Conservation (phyloP, 495 filamentous ascomycete genomes). For the Viridothelium virens region DNA sequence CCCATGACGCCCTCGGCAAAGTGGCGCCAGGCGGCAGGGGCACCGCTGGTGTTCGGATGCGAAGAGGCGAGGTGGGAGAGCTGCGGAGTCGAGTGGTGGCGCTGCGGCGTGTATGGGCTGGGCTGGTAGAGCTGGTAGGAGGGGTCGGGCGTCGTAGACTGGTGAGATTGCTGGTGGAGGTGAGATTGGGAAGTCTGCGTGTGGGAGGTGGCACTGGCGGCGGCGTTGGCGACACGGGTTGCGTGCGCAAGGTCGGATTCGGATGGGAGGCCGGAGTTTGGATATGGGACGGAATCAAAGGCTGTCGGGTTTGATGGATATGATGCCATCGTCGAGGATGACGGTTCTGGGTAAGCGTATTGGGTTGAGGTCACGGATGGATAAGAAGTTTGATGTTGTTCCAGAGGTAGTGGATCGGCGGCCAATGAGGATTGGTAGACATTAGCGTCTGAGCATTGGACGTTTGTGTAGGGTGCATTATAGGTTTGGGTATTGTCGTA, state of each 20-base stretch:
- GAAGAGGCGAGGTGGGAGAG: not conserved
- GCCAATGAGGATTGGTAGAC: not conserved
- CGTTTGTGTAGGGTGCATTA: slow-evolving; percentile 1
- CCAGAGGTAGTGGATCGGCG: not conserved
- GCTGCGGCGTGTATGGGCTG: not conserved
- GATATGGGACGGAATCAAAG: not conserved
- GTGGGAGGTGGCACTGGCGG: slow-evolving; percentile 2
- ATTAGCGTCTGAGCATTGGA: slow-evolving; percentile 6
- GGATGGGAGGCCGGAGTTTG: slow-evolving; percentile 5
- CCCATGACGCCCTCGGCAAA: slow-evolving; percentile 5
- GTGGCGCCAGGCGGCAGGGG: slow-evolving; percentile 8
- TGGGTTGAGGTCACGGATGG: not conserved
- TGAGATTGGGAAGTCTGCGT: not conserved
- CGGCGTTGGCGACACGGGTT: slow-evolving; percentile 8
- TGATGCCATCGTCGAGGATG: slow-evolving; percentile 9
- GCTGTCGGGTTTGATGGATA: not conserved
- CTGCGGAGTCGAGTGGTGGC: not conserved
- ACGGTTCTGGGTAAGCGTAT: slow-evolving; percentile 13
- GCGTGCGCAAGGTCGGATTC: slow-evolving; percentile 8
- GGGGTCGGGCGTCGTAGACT: not conserved
- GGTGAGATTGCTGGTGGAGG: not conserved
- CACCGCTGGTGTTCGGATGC: not conserved
- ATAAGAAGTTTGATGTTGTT: slow-evolving; percentile 3
- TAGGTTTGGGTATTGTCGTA: slow-evolving; percentile 1
- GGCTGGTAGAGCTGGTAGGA: not conserved